Evolutionary conservation across 2,329 filamentous ascomycete genomes (phyloP).

Genomic region (Coleophoma cylindrospora): DNA sequence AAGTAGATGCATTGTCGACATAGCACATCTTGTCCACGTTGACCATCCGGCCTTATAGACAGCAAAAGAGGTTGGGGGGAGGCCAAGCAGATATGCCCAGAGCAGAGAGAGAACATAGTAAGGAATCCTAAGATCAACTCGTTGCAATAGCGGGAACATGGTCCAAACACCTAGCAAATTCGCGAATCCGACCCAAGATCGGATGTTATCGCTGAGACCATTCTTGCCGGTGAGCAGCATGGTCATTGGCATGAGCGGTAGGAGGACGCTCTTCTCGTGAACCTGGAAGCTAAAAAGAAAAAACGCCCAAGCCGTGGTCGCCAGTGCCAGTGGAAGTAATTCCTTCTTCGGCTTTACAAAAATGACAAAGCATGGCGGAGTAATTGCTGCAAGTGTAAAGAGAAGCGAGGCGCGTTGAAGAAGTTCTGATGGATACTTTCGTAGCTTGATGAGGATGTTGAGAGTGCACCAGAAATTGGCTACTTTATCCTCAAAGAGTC

Average conservation of each 20-base stretch:
- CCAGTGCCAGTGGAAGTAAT: constrained; percentile 73
- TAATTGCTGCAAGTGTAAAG: constrained; percentile 70
- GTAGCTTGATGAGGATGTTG: constrained; percentile 85
- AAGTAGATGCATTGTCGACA: constrained; percentile 62
- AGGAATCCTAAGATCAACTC: constrained; percentile 78
- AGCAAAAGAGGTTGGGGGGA: constrained; percentile 71
- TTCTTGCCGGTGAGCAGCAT: constrained; percentile 73
- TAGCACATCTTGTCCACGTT: constrained; percentile 48
- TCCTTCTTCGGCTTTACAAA: constrained; percentile 74
- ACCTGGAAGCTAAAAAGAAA: constrained; percentile 98
- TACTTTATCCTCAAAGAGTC: constrained; percentile 97
- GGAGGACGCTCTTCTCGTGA: constrained; percentile 92
- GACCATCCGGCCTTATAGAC: constrained; percentile 54
- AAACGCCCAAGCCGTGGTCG: constrained; percentile 89
- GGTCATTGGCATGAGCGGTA: constrained; percentile 92
- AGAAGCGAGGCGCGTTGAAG: constrained; percentile 73
- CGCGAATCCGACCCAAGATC: constrained; percentile 94
- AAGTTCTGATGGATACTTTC: constrained; percentile 62
- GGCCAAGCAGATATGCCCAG: constrained; percentile 86
- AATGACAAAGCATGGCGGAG: constrained; percentile 73
- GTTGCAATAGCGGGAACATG: constrained; percentile 82
- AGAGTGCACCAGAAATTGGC: constrained; percentile 97
- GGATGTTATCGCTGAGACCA: constrained; percentile 69
- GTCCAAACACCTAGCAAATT: constrained; percentile 90
- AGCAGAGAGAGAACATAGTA: constrained; percentile 81